Percentiles rank a stretch among this genome's conserved stretches.
Evolutionary conservation across 2,329 filamentous ascomycete species (phyloP).

Genomic region (Talaromyces albobiverticillius): DNA sequence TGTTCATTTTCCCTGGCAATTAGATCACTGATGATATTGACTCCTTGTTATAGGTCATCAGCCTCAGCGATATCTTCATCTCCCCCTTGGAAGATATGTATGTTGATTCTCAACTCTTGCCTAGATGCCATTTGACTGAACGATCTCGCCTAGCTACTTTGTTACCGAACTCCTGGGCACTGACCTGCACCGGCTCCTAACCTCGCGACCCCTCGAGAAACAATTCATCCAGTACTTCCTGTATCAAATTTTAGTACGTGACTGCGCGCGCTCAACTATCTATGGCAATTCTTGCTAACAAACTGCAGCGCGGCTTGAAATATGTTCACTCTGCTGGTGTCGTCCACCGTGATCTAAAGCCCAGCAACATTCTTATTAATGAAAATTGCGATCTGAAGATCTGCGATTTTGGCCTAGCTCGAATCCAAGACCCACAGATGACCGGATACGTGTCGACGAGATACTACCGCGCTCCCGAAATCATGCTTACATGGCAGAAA

Average conservation of each 20-base stretch:
- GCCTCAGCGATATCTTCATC: slow-evolving; percentile 98
- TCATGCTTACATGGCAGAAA: slow-evolving; percentile 99
- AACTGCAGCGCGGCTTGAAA: slow-evolving; percentile 81
- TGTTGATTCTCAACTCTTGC: slow-evolving; percentile 27
- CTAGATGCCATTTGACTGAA: background rate
- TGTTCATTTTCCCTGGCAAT: background rate
- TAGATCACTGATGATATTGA: background rate
- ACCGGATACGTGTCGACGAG: slow-evolving; percentile 97
- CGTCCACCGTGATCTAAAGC: slow-evolving; percentile 95
- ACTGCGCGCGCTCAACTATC: background rate
- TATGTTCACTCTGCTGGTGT: slow-evolving; percentile 98
- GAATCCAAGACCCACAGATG: slow-evolving; percentile 99
- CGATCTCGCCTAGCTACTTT: slow-evolving; percentile 68
- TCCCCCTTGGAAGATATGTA: slow-evolving; percentile 98
- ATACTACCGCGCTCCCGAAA: slow-evolving; percentile 98
- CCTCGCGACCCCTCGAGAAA: slow-evolving; percentile 93
- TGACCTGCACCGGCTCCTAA: slow-evolving; percentile 91
- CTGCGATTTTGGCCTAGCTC: slow-evolving; percentile 95
- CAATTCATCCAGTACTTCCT: slow-evolving; percentile 99
- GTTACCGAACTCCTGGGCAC: slow-evolving; percentile 97
- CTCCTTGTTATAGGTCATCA: slow-evolving; percentile 71
- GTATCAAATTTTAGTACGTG: slow-evolving; percentile 91
- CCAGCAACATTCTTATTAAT: slow-evolving; percentile 98
- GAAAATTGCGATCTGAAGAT: slow-evolving; percentile 99
- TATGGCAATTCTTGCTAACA: slow-evolving; percentile 18